These are phyloP conservation scores for Barbatosphaeria neglecta DNA, from an alignment of 495 filamentous ascomycete genomes.

Conservation along the genomic window DNA sequence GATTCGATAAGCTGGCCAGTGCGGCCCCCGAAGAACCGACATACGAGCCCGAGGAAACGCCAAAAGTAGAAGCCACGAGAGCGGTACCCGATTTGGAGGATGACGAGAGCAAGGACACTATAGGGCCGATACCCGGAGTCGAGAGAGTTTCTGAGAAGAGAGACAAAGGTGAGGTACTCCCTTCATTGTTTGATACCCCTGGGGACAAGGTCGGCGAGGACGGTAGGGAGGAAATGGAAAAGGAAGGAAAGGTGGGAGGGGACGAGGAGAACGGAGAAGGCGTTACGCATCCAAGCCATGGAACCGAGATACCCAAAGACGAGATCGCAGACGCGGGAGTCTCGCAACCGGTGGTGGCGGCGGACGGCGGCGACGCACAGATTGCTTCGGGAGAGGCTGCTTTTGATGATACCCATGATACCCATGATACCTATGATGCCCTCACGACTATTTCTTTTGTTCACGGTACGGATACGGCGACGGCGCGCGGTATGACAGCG, in stretches of 20 bases:
- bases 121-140: not conserved
- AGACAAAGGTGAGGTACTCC: not conserved
- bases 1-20: not conserved
- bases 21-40: not conserved
- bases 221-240: too few species aligned
- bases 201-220: not conserved
- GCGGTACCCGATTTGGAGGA: not conserved
- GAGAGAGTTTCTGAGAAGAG: not conserved
- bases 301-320: not conserved
- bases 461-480: not conserved
- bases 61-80: not conserved
- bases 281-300: not conserved
- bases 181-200: not conserved
- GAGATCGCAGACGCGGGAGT: not conserved
- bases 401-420: not conserved
- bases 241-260: not conserved
- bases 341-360: not conserved
- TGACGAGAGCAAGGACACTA: not conserved
- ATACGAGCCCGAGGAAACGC: not conserved
- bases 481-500: not conserved
- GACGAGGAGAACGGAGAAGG: too few species aligned
- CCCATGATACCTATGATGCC: not conserved
- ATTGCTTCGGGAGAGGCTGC: not conserved
- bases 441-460: not conserved
- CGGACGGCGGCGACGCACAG: not conserved